Evolutionary conservation across 805 yeast species (phyloP).

Genomic region (Candida xyloterini): DNA sequence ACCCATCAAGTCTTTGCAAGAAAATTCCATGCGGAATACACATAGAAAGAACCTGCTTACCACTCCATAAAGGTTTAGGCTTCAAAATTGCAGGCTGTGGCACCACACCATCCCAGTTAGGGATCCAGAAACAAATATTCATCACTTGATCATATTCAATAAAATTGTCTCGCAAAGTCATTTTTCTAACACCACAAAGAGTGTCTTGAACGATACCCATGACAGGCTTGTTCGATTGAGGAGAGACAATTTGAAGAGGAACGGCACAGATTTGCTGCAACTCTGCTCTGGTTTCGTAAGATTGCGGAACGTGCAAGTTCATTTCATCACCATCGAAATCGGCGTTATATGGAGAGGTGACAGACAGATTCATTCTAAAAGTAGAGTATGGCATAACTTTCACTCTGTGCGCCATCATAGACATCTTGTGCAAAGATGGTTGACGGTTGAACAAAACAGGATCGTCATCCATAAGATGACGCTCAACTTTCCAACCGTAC

Average conservation of each 20-base stretch:
- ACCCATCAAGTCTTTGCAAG: slow-evolving; percentile 89
- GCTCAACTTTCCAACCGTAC: slow-evolving; percentile 98
- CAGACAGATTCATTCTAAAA: slow-evolving; percentile 92
- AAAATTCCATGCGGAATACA: slow-evolving; percentile 96
- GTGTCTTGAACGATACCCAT: slow-evolving; percentile 99
- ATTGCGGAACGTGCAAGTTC: slow-evolving; percentile 99
- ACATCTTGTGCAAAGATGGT: slow-evolving; percentile 98
- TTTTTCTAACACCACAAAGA: slow-evolving; percentile 91
- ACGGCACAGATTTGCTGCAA: slow-evolving; percentile 93
- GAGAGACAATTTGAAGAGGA: slow-evolving; percentile 95
- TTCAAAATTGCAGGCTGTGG: slow-evolving; percentile 93
- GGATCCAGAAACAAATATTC: slow-evolving; percentile 97
- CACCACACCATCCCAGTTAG: slow-evolving; percentile 97
- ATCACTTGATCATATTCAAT: slow-evolving; percentile 90
- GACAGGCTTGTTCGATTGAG: slow-evolving; percentile 97
- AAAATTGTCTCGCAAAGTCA: slow-evolving; percentile 88
- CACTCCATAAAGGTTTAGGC: slow-evolving; percentile 97
- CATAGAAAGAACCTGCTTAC: slow-evolving; percentile 89
- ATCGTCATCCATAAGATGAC: slow-evolving; percentile 96
- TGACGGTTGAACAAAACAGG: slow-evolving; percentile 98
- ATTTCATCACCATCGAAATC: slow-evolving; percentile 99
- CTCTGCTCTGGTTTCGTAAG: slow-evolving; percentile 97
- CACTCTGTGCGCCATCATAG: slow-evolving; percentile 99
- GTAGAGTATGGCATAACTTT: slow-evolving; percentile 99
- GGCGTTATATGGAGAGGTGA: slow-evolving; percentile 98